Conservation (phyloP, 176 grass and related monocot species). For the Eremochloa ophiuroides region DNA sequence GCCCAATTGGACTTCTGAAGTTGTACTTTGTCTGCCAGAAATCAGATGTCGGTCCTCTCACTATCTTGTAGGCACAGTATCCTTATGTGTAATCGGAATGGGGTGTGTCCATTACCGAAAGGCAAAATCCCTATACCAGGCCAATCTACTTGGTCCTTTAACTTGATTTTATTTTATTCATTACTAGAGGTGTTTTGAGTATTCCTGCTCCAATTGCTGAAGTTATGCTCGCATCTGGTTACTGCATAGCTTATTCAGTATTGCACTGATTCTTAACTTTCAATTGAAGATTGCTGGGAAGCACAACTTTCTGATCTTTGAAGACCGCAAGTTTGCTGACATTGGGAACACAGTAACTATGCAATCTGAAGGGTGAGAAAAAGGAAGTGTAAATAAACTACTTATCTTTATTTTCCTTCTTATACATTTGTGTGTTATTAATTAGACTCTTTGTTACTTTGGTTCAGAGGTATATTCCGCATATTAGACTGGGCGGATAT, state of each 20-base stretch:
- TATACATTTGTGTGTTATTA: not conserved
- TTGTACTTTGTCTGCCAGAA: not conserved
- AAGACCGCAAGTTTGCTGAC: constrained; percentile 93
- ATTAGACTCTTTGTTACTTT: constrained; percentile 1
- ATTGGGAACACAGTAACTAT: constrained; percentile 91
- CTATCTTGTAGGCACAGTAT: not conserved
- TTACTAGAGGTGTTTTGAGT: not conserved
- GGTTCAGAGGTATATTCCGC: constrained; percentile 74
- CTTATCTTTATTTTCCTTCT: not conserved
- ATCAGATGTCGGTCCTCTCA: not conserved
- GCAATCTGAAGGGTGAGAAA: constrained; percentile 89
- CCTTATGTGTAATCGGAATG: not conserved
- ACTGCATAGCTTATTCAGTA: not conserved
- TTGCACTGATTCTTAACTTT: not conserved
- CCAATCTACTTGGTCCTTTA: not conserved
- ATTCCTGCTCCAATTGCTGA: not conserved
- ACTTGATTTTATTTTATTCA: not conserved
- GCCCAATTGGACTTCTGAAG: not conserved
- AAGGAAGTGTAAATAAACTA: not conserved
- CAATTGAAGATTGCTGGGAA: constrained; percentile 77
- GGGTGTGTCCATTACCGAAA: not conserved
- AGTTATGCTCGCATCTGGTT: not conserved
- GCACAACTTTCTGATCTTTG: constrained; percentile 85
- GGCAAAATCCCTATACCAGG: not conserved
- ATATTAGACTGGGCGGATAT: too few species aligned